A percentile compares a stretch with the other conserved stretches of the same genome.
Conservation (phyloP, 164 flowering plant genomes). For the Piper betle region DNA sequence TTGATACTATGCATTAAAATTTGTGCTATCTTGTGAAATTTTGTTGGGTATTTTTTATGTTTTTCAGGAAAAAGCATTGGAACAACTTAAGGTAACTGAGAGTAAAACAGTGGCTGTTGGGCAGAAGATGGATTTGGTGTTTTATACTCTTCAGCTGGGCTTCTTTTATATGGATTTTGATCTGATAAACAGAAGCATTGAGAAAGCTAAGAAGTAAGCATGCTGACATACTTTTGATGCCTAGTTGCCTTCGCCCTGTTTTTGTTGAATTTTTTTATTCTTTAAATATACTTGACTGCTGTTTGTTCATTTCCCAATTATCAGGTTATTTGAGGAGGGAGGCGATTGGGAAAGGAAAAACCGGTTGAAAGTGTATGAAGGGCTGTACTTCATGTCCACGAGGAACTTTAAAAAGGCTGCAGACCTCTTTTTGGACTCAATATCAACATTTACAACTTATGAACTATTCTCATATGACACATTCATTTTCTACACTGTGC, state of each 20-base stretch:
- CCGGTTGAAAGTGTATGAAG: constrained; percentile 92
- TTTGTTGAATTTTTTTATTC: constrained; percentile 4
- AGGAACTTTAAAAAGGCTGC: constrained; percentile 91
- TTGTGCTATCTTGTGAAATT: neutral
- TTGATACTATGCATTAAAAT: neutral
- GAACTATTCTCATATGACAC: constrained; percentile 90
- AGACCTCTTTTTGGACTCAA: constrained; percentile 74
- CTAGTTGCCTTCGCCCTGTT: neutral
- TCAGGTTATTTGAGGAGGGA: constrained; percentile 95
- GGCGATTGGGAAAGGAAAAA: constrained; percentile 99
- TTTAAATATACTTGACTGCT: too few relatives aligned
- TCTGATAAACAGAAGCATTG: too few relatives aligned
- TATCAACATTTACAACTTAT: constrained; percentile 94
- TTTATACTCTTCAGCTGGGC: too few relatives aligned
- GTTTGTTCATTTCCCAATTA: neutral
- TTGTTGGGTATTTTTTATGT: constrained; percentile 1
- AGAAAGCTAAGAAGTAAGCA: constrained; percentile 46
- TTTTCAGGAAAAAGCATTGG: constrained; percentile 74
- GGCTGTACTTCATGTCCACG: constrained; percentile 87
- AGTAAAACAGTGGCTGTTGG: constrained; percentile 97
- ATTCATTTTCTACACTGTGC: constrained; percentile 89
- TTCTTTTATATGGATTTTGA: too few relatives aligned
- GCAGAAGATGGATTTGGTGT: constrained; percentile 79
- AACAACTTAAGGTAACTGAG: constrained; percentile 88
- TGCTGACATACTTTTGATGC: neutral